A percentile compares a stretch with the other conserved stretches of the same genome.
Conservation (phyloP, 2,329 filamentous ascomycete species). For the Sporothrix brasiliensis region DNA sequence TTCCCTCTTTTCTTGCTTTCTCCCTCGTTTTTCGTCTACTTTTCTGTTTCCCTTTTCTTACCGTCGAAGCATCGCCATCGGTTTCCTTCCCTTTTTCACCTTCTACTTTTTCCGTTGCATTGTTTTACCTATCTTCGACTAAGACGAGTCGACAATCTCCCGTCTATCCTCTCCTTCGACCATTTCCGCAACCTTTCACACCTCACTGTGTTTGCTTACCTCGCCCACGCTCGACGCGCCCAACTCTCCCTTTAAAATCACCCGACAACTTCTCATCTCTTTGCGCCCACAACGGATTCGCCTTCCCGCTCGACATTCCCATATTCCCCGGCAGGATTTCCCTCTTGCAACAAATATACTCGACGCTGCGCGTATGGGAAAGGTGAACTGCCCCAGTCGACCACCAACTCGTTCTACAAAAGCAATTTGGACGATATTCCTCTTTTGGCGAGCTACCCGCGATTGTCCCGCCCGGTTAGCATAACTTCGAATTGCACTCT, state of each 20-base stretch:
- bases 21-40: slow-evolving; percentile 13
- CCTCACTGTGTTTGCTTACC: not conserved
- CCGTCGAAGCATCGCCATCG: slow-evolving; percentile 8
- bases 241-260: slow-evolving; percentile 14
- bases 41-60: slow-evolving; percentile 27
- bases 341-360: not conserved
- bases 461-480: not conserved
- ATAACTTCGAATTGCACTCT: slow-evolving; percentile 15
- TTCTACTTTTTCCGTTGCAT: not conserved
- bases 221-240: slow-evolving; percentile 17
- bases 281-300: not conserved
- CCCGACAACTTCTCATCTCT: not conserved
- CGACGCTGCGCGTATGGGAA: not conserved
- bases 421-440: slow-evolving; percentile 4
- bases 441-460: not conserved
- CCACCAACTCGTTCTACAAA: not conserved
- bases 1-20: slow-evolving; percentile 16
- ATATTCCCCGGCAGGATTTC: slow-evolving; percentile 10
- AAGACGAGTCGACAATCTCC: not conserved
- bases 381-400: not conserved
- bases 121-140: not conserved
- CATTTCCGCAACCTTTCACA: not conserved
- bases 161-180: slow-evolving; percentile 20
- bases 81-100: slow-evolving; percentile 1
- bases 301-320: not conserved